Base-by-base conservation (phyloP, 306 rosid species). In the Datisca glomerata region DNA sequence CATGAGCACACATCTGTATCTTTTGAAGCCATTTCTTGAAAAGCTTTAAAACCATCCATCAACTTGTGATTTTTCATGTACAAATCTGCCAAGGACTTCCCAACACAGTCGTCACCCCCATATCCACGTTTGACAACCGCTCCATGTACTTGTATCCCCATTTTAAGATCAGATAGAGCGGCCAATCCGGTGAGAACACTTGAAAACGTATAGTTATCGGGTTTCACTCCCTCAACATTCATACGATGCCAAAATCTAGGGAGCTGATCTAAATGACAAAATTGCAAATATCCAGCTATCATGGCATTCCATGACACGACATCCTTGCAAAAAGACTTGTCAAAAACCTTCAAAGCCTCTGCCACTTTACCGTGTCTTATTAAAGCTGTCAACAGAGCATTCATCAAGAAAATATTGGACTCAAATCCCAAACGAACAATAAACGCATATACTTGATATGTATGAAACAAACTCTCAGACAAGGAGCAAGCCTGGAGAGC, bases 401-500 rank as follows among this genome's bases (percentile, higher is more conserved):
- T 78, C 25, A 56, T 57, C 17, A 83, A 67, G 62, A 64, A 83
- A 12, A 67, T 10, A 59, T 75, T 78, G 6, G 69, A 72, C 55
- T 61, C 64, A 41, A 72, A 56, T 59, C 94, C 85, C 4, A 66
- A 57, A 36, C 81, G 63, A 51, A 83, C 60, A 21, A 75, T 38
- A 18, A 75, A 60, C 2, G 79, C 55, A 56, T 67, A 78, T 46
- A 83, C 61, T 57, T 78, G 85, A 63, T 64, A 57, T 6, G 73
- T 61, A 11, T 14, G 66, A 29, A 56, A 46, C 21, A 36, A 13
- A 44, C 55, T 67, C 47, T 51, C 57, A 1, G 34, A 24, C 17
- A 78, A 69, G 9, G 89, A 83, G 59, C 76, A 72, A 2, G 94
- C 94, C 1, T 83, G 89, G 12, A 83, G 79, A 15, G 77, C 72